A percentile compares a stretch with the other conserved stretches of the same genome.
These are phyloP conservation scores for Ustilago vetiveriae DNA, from an alignment of 1,284 basidiomycete genomes.

Conservation along the genomic window DNA sequence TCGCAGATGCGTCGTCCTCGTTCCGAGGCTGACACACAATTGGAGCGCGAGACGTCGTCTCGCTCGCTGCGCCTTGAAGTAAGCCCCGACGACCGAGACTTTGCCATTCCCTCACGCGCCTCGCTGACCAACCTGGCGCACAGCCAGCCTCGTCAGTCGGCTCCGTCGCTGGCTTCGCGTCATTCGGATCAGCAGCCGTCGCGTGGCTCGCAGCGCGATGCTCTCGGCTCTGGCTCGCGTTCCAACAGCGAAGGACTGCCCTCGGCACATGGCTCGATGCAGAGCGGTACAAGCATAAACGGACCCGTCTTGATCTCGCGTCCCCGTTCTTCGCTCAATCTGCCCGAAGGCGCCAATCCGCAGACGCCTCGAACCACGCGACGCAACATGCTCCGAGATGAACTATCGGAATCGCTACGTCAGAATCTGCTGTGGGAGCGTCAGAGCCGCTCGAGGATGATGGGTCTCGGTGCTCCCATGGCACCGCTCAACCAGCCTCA, in stretches of 20 bases:
- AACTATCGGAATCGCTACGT: slow-evolving; percentile 84
- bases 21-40: slow-evolving; percentile 24
- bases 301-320: slow-evolving; percentile 39
- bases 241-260: slow-evolving; percentile 50
- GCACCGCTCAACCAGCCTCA: slow-evolving; percentile 19
- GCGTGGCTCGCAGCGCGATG: slow-evolving; percentile 19
- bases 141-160: slow-evolving; percentile 30
- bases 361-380: slow-evolving; percentile 85
- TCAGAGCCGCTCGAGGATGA: slow-evolving; percentile 61
- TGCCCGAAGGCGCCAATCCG: slow-evolving; percentile 70
- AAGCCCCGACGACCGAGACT: slow-evolving; percentile 45
- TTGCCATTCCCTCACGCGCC: slow-evolving; percentile 41
- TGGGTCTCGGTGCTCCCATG: slow-evolving; percentile 58
- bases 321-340: slow-evolving; percentile 39
- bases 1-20: slow-evolving; percentile 11
- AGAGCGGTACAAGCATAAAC: slow-evolving; percentile 11
- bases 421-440: slow-evolving; percentile 86
- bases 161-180: slow-evolving; percentile 35
- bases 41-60: slow-evolving; percentile 34
- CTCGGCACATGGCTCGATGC: slow-evolving; percentile 14
- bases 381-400: slow-evolving; percentile 81
- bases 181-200: slow-evolving; percentile 36
- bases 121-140: slow-evolving; percentile 26
- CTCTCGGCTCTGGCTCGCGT: slow-evolving; percentile 34
- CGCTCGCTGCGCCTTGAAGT: slow-evolving; percentile 49